phyloP scores from a whole-genome alignment of 73 alveolate species.

The Chromera velia region DNA sequence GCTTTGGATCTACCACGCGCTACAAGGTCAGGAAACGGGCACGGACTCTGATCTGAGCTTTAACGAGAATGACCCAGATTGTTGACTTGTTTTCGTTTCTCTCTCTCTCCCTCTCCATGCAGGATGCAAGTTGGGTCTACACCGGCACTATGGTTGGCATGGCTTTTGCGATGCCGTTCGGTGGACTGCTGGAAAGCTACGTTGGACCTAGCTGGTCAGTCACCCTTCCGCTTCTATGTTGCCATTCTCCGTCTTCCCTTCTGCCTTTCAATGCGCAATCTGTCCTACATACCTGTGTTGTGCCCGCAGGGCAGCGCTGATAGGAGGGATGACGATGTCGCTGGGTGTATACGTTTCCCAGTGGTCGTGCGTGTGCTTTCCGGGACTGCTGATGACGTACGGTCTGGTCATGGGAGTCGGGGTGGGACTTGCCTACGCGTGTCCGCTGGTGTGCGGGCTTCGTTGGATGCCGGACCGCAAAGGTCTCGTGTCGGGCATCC shows the following conservation, averaged over 20 bases:
- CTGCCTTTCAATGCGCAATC: not conserved
- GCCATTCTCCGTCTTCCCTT: not conserved
- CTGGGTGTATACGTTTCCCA: not conserved
- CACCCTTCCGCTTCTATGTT: not conserved
- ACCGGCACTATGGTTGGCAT: too few relatives aligned
- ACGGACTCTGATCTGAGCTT: too few relatives aligned
- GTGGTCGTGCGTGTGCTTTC: not conserved
- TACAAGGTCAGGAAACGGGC: too few relatives aligned
- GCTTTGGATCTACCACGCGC: too few relatives aligned
- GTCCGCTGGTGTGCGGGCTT: not conserved
- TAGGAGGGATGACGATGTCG: not conserved
- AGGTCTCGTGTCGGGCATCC: not conserved
- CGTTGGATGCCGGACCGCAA: not conserved
- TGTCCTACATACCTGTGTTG: too few relatives aligned
- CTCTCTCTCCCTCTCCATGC: too few relatives aligned
- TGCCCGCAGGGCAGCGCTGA: not conserved
- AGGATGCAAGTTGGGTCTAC: too few relatives aligned
- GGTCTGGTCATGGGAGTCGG: not conserved
- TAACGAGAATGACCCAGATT: too few relatives aligned
- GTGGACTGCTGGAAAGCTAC: not conserved
- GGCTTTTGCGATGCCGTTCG: too few relatives aligned
- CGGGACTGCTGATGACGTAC: not conserved
- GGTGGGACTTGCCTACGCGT: not conserved
- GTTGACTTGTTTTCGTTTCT: too few relatives aligned
- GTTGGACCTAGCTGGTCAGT: not conserved